Evolutionary conservation across 495 filamentous ascomycete species (phyloP), one percentile per base, ranked within the genome.

Genomic region (Penicillium coprophilum): DNA sequence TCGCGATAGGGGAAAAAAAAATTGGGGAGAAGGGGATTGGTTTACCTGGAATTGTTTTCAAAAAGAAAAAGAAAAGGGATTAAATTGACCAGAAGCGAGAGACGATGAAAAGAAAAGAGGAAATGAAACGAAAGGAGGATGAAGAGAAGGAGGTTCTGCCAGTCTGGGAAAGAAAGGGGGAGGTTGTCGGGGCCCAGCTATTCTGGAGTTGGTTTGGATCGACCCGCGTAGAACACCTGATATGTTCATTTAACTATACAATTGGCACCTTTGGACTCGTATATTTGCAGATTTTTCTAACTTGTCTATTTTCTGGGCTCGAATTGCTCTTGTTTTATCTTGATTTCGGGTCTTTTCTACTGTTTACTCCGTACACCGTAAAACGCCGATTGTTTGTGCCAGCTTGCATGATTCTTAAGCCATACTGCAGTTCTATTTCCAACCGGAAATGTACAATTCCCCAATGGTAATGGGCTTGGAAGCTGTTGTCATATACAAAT

Each of bases 121-220:
- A 61, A 63, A 43, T 43, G 24, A 43, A 53, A 46, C 47, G 59
- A 61, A 56, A 50, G 56, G 55, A 46, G 19, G 24, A 58, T 60
- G 56, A 48, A 60, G 54, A 59, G 57, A 61, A 58, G 53, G 57
- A 45, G 40, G 23, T 34, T 57, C 57, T 59, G 51, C 55, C 57
- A 61, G 66, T 58, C 61, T 68, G 64, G 68, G 68, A 75, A 73
- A 69, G 61, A 64, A 67, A 62, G 63, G 61, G 57, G 57, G 58
- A 48, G 53, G 53, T 57, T 19, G 28, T 10, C 11, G 45, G 55
- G 62, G 47, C 49, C 44, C 46, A 51, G 46, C 61, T 58, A 64
- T 59, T 63, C 60, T 58, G 51, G 55, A 53, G 61, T 60, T 57
- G 61, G 58, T 61, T 61, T 68, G 65, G 63, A 66, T 65, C 53